phyloP scores from a whole-genome alignment of 2,329 filamentous ascomycete genomes.

The Stylonectria norvegica region DNA sequence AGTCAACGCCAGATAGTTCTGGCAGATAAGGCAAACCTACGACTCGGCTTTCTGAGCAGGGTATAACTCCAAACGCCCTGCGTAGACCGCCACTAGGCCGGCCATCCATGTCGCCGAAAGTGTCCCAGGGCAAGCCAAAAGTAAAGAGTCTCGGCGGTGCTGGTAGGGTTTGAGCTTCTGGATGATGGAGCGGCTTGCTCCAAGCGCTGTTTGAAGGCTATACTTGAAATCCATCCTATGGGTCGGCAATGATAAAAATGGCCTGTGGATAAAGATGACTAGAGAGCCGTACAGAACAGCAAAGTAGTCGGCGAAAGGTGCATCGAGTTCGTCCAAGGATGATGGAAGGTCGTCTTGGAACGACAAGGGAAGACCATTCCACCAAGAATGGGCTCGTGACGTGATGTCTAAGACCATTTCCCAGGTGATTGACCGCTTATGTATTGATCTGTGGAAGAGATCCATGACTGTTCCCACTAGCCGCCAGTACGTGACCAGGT shows the following conservation, averaged over 20 bases:
- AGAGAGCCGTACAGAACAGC: conserved; percentile 32
- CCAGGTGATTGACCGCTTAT: conserved; percentile 17
- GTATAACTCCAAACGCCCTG: conserved; percentile 30
- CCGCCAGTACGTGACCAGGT: conserved; percentile 19
- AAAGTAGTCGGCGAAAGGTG: conserved; percentile 21
- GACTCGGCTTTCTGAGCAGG: conserved; percentile 15
- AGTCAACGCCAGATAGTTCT: neutral
- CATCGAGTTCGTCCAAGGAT: conserved; percentile 2
- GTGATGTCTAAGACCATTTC: conserved; percentile 19
- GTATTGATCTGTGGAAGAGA: conserved; percentile 26
- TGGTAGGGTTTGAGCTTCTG: conserved; percentile 15
- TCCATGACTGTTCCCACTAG: conserved; percentile 18
- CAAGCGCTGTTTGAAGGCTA: conserved; percentile 29
- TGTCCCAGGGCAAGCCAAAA: conserved; percentile 34
- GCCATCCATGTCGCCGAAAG: conserved; percentile 37
- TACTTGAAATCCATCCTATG: conserved; percentile 27
- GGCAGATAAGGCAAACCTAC: conserved; percentile 5
- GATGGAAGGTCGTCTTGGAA: conserved; percentile 13
- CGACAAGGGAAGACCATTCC: conserved; percentile 21
- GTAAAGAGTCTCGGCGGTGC: conserved; percentile 7
- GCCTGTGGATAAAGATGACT: conserved; percentile 32
- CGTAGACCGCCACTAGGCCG: conserved; percentile 35
- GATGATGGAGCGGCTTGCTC: conserved; percentile 29
- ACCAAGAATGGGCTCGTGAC: conserved; percentile 23
- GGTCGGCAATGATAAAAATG: conserved; percentile 31